Evolutionary conservation across 345 rosid species (phyloP).

Genomic region (Xanthoceras sorbifolium): DNA sequence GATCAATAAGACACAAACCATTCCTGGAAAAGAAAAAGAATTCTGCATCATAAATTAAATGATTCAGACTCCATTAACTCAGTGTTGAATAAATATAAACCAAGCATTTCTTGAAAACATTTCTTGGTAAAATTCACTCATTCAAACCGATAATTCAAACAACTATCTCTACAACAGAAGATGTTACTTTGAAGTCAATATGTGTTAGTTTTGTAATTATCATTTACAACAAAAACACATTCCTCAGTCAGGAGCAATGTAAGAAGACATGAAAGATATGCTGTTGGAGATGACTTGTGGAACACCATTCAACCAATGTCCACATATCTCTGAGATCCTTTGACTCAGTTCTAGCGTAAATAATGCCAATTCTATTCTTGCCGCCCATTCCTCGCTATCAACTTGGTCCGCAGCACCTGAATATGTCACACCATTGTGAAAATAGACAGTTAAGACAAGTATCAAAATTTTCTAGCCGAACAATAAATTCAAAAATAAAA

Average conservation of each 20-base stretch:
- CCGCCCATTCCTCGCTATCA: background rate
- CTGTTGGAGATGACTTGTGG: background rate
- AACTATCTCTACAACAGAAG: background rate
- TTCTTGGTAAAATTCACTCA: background rate
- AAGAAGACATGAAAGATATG: constrained; percentile 9
- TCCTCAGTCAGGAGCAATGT: background rate
- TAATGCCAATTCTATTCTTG: background rate
- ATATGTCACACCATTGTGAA: background rate
- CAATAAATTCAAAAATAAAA: background rate
- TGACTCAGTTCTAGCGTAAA: constrained; percentile 4
- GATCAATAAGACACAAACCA: constrained; percentile 8
- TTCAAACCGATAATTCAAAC: background rate
- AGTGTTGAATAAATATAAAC: background rate
- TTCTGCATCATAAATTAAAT: background rate
- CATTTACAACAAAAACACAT: constrained; percentile 7
- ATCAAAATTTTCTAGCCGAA: constrained; percentile 1
- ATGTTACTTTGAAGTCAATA: background rate
- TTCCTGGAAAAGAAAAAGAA: background rate
- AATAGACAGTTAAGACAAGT: background rate
- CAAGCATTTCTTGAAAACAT: background rate
- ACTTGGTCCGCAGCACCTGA: constrained; percentile 3
- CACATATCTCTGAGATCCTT: background rate
- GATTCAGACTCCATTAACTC: background rate
- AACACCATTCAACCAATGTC: constrained; percentile 4
- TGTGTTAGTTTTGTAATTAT: background rate